phyloP scores from a whole-genome alignment of 768 basidiomycete species.

The Suillus subluteus region DNA sequence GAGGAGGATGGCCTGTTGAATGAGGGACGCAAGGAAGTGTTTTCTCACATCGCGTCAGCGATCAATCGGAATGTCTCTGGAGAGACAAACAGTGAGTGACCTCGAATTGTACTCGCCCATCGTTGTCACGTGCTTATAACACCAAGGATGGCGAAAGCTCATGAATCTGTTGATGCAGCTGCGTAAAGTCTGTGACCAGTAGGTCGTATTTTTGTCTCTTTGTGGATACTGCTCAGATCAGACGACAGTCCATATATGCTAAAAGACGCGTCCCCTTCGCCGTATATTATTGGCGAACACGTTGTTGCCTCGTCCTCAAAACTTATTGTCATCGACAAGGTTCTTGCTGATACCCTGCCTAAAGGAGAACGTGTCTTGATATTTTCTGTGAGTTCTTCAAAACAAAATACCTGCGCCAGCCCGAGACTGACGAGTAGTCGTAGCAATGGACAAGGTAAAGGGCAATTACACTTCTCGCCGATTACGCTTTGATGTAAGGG shows the following conservation, averaged over 20 bases:
- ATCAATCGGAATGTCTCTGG: constrained; percentile 36
- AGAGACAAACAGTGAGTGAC: constrained; percentile 34
- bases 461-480: neutral
- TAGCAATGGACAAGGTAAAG: constrained; percentile 63
- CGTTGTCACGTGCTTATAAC: neutral
- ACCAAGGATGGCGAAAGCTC: constrained; percentile 53
- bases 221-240: constrained; percentile 12
- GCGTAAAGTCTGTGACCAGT: constrained; percentile 74
- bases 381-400: constrained; percentile 54
- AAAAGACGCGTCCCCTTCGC: constrained; percentile 49
- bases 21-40: constrained; percentile 44
- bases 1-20: constrained; percentile 32
- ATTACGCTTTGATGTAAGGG: neutral
- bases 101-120: neutral
- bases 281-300: constrained; percentile 57
- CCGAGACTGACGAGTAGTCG: constrained; percentile 18
- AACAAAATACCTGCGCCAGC: neutral
- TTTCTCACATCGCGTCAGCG: constrained; percentile 42
- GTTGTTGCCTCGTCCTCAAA: constrained; percentile 60
- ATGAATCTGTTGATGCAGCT: constrained; percentile 77
- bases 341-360: constrained; percentile 56
- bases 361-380: constrained; percentile 68
- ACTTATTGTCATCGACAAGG: constrained; percentile 59
- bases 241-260: constrained; percentile 55
- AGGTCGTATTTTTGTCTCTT: constrained; percentile 20